Percentiles rank a stretch among this genome's conserved stretches.
Conservation (phyloP, 2,329 filamentous ascomycete genomes). For the Byssothecium circinans region DNA sequence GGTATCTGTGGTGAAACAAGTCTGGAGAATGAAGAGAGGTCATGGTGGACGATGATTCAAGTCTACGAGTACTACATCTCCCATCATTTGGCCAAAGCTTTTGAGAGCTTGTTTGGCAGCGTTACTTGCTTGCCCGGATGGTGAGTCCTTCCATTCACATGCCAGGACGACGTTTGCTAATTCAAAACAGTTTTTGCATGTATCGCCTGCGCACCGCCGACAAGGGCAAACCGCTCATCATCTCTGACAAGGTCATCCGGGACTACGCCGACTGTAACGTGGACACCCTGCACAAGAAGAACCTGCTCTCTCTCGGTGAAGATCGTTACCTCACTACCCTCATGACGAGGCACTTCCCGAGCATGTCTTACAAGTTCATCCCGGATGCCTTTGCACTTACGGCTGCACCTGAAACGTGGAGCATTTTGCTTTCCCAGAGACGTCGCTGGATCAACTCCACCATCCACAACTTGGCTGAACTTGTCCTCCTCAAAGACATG, state of each 20-base stretch:
- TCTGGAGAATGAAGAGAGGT: conserved; percentile 90
- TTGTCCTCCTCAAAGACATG: conserved; percentile 87
- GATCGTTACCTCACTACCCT: conserved; percentile 96
- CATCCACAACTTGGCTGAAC: conserved; percentile 90
- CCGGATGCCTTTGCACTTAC: conserved; percentile 91
- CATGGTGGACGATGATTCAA: conserved; percentile 99
- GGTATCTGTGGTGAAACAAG: conserved; percentile 97
- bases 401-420: conserved; percentile 91
- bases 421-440: conserved; percentile 92
- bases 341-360: conserved; percentile 97
- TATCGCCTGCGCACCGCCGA: conserved; percentile 93
- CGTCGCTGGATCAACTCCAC: conserved; percentile 99
- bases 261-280: conserved; percentile 89
- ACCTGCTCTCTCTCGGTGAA: conserved; percentile 88
- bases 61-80: conserved; percentile 99
- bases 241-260: conserved; percentile 81
- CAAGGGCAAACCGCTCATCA: conserved; percentile 91
- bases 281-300: conserved; percentile 94
- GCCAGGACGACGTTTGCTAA: conserved; percentile 16
- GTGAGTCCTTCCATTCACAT: conserved; percentile 59
- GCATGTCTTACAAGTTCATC: conserved; percentile 95
- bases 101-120: conserved; percentile 95
- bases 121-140: conserved; percentile 99
- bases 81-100: conserved; percentile 93
- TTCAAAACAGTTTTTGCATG: conserved; percentile 85